These are phyloP conservation scores for Flaveria brownii DNA, from an alignment of 129 eudicot species.

Conservation along the genomic window DNA sequence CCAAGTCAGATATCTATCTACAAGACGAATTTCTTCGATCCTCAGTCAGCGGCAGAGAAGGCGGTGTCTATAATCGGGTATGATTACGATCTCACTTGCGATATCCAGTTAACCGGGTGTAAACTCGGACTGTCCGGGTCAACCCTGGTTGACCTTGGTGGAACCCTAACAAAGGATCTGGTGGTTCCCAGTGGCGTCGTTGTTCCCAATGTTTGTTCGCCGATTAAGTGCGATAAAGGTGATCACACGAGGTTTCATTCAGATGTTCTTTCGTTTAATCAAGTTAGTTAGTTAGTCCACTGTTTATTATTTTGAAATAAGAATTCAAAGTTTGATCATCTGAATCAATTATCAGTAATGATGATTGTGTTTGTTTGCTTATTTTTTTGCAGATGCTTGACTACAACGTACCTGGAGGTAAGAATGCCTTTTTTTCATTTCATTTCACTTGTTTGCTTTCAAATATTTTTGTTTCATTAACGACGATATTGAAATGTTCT, in stretches of 20 bases:
- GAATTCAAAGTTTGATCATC: too few relatives aligned
- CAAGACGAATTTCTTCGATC: constrained; percentile 50
- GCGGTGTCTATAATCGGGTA: constrained; percentile 82
- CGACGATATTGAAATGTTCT: not conserved
- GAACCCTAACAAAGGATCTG: constrained; percentile 50
- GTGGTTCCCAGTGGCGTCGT: constrained; percentile 73
- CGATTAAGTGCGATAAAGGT: constrained; percentile 92
- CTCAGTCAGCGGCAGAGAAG: constrained; percentile 79
- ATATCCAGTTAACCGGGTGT: constrained; percentile 75
- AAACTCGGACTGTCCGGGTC: constrained; percentile 74
- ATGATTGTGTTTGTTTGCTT: constrained; percentile 26
- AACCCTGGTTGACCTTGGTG: constrained; percentile 64
- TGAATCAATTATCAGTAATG: not conserved
- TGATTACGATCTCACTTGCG: constrained; percentile 75
- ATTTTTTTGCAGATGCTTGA: constrained; percentile 79
- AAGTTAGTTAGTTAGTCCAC: constrained; percentile 43
- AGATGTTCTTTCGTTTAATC: constrained; percentile 77
- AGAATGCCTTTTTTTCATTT: constrained; percentile 8
- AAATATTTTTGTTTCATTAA: constrained; percentile 6
- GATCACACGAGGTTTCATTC: constrained; percentile 93
- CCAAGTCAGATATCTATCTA: constrained; percentile 42
- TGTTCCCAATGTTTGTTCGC: constrained; percentile 52
- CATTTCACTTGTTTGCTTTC: not conserved
- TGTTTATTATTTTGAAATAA: too few relatives aligned
- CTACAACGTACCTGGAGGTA: constrained; percentile 90